Evolutionary conservation across 2,329 filamentous ascomycete genomes (phyloP).

Genomic region (Calonectria pseudoreteaudii): DNA sequence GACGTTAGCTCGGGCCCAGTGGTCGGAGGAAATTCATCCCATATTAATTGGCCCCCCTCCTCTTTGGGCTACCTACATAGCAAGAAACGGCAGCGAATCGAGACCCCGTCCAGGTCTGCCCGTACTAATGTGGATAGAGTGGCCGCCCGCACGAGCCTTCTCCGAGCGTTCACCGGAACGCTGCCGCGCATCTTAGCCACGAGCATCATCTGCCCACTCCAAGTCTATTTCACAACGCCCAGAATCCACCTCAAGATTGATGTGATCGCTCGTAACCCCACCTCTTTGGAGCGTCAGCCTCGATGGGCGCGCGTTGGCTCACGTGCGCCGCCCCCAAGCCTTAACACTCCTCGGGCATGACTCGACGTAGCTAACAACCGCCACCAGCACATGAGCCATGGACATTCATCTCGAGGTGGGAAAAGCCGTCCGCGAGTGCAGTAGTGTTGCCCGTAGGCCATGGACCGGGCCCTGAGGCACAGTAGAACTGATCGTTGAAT

Average conservation of each 20-base stretch:
- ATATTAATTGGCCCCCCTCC: background rate
- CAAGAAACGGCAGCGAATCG: background rate
- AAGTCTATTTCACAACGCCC: background rate
- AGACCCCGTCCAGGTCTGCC: background rate
- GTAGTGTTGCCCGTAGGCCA: background rate
- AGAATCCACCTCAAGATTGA: background rate
- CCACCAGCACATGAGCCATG: background rate
- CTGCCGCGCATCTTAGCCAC: background rate
- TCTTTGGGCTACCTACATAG: background rate
- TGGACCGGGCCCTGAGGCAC: background rate
- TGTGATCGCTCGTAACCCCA: background rate
- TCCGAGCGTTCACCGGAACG: background rate
- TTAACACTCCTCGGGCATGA: background rate
- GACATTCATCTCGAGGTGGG: background rate
- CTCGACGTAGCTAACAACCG: background rate
- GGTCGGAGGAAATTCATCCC: slow-evolving; percentile 11
- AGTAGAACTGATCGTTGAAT: background rate
- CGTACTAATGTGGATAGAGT: background rate
- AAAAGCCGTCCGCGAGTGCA: background rate
- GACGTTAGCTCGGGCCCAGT: background rate
- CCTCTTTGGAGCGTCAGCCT: background rate
- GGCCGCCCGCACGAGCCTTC: slow-evolving; percentile 1
- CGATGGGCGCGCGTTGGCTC: background rate
- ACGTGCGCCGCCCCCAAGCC: background rate
- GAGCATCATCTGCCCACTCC: background rate